Percentiles rank a stretch among this genome's conserved stretches.
Evolutionary conservation across 1,139 yeast species (phyloP).

Genomic region (Pichia sp.): DNA sequence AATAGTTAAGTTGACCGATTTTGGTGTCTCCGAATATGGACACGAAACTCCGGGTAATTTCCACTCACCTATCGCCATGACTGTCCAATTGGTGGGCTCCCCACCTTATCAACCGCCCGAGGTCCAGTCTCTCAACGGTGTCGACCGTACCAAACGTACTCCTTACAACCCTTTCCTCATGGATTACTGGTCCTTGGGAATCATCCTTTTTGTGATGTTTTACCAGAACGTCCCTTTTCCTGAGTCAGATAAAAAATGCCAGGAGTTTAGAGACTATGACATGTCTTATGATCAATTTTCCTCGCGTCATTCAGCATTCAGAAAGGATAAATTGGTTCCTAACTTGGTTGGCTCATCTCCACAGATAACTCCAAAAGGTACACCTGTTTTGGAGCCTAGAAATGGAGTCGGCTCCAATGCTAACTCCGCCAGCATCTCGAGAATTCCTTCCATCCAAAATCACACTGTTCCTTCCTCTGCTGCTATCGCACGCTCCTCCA

Average conservation of each 20-base stretch:
- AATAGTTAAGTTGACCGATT: slow-evolving; percentile 68
- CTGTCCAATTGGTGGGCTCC: slow-evolving; percentile 64
- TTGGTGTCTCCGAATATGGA: slow-evolving; percentile 70
- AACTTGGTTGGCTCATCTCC: slow-evolving; percentile 17
- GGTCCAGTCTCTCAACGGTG: slow-evolving; percentile 54
- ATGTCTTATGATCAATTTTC: slow-evolving; percentile 50
- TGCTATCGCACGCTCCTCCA: slow-evolving; percentile 16
- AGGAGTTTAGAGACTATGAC: slow-evolving; percentile 58
- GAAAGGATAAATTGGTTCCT: slow-evolving; percentile 37
- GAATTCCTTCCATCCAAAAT: slow-evolving; percentile 13
- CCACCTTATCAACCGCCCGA: slow-evolving; percentile 84
- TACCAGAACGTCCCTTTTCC: slow-evolving; percentile 60
- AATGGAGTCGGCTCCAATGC: neutral
- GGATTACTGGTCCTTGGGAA: slow-evolving; percentile 75
- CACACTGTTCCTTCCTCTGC: slow-evolving; percentile 16
- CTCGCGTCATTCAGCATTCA: slow-evolving; percentile 47
- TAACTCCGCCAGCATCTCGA: slow-evolving; percentile 10
- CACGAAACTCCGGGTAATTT: slow-evolving; percentile 55
- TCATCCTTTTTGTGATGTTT: slow-evolving; percentile 58
- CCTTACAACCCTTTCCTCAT: slow-evolving; percentile 66
- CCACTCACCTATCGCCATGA: slow-evolving; percentile 44
- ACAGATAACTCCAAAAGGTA: slow-evolving; percentile 8
- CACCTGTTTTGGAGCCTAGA: slow-evolving; percentile 8
- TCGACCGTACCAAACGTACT: slow-evolving; percentile 37
- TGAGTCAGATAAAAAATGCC: slow-evolving; percentile 40